These are phyloP conservation scores for Didymella segeticola DNA, from an alignment of 2,329 filamentous ascomycete species.

Conservation along the genomic window DNA sequence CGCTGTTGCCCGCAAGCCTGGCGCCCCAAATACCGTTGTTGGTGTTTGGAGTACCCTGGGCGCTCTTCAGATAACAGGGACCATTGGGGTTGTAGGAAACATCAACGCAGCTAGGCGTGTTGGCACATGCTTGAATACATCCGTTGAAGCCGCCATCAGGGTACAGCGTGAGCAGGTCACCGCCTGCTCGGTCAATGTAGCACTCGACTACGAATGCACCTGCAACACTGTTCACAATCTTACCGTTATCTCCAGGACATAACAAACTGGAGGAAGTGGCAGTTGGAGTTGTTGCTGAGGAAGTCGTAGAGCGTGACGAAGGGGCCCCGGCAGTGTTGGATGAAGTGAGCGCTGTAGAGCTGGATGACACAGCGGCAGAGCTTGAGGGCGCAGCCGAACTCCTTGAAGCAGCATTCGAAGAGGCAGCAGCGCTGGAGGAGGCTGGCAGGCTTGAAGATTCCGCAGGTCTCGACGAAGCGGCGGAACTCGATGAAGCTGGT, in stretches of 20 bases:
- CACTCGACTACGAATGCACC: background rate
- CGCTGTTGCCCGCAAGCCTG: background rate
- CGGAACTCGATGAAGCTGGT: background rate
- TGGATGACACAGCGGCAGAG: background rate
- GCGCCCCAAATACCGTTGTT: background rate
- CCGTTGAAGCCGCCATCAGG: background rate
- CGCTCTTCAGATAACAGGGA: background rate
- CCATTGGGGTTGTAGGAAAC: background rate
- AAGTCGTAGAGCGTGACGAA: background rate
- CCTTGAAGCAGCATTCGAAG: background rate
- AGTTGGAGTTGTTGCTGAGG: background rate
- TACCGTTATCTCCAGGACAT: background rate
- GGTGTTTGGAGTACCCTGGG: background rate
- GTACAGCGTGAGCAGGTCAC: background rate
- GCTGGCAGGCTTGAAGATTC: background rate
- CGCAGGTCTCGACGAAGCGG: background rate
- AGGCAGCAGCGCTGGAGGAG: slow-evolving; percentile 3
- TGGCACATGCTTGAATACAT: background rate
- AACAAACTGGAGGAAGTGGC: background rate
- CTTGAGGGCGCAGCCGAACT: background rate
- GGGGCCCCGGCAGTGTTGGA: background rate
- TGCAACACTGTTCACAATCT: background rate
- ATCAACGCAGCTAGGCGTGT: background rate
- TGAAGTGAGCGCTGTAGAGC: background rate
- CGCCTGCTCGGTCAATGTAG: background rate